Percentiles rank a stretch among this genome's conserved stretches.
These are phyloP conservation scores for Didymella sp. DNA, from an alignment of 2,329 filamentous ascomycete genomes.

Conservation along the genomic window DNA sequence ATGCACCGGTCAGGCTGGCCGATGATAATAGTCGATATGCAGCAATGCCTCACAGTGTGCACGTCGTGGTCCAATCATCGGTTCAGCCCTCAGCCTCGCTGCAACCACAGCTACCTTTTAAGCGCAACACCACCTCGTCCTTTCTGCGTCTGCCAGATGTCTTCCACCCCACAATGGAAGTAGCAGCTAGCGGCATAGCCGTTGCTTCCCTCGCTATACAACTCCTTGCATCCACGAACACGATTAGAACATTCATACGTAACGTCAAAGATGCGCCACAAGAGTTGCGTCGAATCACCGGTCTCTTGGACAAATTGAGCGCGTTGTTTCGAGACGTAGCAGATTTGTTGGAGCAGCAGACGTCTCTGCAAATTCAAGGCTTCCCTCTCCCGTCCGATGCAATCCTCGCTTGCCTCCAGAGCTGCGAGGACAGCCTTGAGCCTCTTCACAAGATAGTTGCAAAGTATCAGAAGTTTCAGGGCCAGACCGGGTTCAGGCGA, in stretches of 20 bases:
- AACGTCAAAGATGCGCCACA: background rate
- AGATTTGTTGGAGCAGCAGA: background rate
- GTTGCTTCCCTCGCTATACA: background rate
- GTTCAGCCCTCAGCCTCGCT: background rate
- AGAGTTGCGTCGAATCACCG: background rate
- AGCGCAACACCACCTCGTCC: background rate
- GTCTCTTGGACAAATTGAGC: background rate
- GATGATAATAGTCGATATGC: background rate
- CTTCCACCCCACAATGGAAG: background rate
- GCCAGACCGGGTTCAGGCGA: background rate
- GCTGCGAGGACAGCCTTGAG: background rate
- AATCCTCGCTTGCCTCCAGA: background rate
- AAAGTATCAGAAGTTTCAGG: background rate
- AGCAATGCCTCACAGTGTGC: background rate
- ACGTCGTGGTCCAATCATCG: background rate
- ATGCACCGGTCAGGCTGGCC: background rate
- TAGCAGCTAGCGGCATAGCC: background rate
- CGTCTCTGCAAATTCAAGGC: background rate
- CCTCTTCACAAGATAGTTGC: background rate
- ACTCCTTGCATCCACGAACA: background rate
- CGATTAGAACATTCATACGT: background rate
- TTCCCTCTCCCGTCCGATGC: background rate
- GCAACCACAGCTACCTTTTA: background rate
- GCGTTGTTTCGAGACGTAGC: background rate
- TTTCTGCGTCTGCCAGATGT: background rate